Conservation (phyloP, 2,329 filamentous ascomycete genomes). For the Magnaporthales sp. region DNA sequence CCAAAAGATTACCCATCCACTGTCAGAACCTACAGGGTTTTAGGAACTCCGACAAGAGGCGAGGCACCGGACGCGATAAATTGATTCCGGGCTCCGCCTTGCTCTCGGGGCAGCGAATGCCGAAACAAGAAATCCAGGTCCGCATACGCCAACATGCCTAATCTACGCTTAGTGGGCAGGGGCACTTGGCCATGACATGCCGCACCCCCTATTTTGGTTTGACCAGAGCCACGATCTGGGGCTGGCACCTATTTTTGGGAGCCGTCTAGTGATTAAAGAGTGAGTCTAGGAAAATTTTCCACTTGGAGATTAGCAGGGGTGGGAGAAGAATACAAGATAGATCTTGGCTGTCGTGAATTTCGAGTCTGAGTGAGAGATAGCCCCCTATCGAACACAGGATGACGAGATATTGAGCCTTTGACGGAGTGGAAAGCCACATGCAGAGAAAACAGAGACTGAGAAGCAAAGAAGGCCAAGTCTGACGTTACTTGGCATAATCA, state of each 20-base stretch:
- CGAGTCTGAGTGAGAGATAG: not conserved
- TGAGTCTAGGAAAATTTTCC: not conserved
- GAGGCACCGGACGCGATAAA: not conserved
- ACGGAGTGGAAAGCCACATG: not conserved
- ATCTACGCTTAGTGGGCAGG: not conserved
- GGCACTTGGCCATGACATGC: too few species aligned
- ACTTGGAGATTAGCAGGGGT: too few species aligned
- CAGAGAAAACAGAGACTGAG: not conserved
- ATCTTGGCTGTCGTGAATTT: not conserved
- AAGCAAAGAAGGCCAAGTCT: not conserved
- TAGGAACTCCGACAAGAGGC: not conserved
- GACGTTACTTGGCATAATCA: not conserved
- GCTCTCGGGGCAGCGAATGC: not conserved
- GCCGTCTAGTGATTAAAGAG: not conserved
- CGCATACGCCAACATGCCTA: not conserved
- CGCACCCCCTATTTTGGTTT: too few species aligned
- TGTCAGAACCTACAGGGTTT: too few species aligned
- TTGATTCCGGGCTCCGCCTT: not conserved
- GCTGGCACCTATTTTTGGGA: not conserved
- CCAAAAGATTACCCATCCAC: not conserved
- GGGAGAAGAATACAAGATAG: too few species aligned
- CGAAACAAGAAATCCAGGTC: not conserved
- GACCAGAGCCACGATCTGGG: not conserved
- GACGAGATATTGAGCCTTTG: too few species aligned
- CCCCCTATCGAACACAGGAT: too few species aligned